phyloP scores from a whole-genome alignment of 768 basidiomycete species.

The Hirschioporus abietinus region DNA sequence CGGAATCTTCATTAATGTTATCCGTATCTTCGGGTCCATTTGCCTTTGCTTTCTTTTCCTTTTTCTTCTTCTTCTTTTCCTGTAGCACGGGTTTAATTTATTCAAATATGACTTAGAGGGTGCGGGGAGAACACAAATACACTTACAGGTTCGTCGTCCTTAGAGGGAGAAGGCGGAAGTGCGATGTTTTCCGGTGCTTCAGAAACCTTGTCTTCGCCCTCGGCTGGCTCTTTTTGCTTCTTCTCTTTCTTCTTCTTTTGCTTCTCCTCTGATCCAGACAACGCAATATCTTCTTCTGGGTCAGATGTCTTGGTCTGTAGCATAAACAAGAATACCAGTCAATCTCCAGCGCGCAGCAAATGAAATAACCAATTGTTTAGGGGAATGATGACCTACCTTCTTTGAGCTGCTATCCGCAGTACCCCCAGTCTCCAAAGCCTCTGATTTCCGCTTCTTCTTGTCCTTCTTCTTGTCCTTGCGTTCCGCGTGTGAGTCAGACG shows the following conservation, averaged over 20 bases:
- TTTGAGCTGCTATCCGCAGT: not conserved
- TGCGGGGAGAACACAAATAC: not conserved
- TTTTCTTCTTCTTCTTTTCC: constrained; percentile 27
- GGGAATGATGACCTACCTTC: constrained; percentile 5
- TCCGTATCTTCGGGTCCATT: constrained; percentile 19
- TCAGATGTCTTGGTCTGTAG: not conserved
- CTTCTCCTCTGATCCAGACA: constrained; percentile 2
- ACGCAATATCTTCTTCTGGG: not conserved
- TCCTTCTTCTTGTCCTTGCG: constrained; percentile 12
- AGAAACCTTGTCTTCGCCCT: not conserved
- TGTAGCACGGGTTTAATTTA: not conserved
- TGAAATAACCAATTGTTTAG: not conserved
- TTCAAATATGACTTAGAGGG: not conserved
- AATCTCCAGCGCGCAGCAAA: not conserved
- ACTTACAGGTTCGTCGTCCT: not conserved
- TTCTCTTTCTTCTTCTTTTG: constrained; percentile 29
- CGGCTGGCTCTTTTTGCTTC: constrained; percentile 14
- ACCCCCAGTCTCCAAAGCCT: constrained; percentile 14
- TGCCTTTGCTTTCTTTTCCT: constrained; percentile 23
- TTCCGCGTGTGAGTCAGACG: not conserved
- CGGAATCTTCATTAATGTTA: constrained; percentile 8
- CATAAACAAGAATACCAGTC: not conserved
- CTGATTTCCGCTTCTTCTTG: constrained; percentile 16
- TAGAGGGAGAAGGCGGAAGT: not conserved
- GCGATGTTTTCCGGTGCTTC: not conserved